Base-by-base conservation (phyloP, 331 rosid genomes). In the Quercus lobata region DNA sequence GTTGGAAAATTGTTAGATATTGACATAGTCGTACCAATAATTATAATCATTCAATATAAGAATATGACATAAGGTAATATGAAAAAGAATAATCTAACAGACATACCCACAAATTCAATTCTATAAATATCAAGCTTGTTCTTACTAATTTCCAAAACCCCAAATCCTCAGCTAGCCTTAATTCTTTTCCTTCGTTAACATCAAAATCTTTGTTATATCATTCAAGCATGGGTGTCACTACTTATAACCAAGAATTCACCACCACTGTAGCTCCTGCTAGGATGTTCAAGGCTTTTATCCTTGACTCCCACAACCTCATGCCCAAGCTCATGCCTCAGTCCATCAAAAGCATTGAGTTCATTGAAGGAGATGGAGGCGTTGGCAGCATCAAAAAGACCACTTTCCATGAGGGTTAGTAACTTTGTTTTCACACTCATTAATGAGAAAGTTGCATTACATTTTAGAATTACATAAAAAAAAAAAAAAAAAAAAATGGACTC, bases 321-420 rank as follows among this genome's bases (percentile, higher is more conserved):
- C 86, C 82, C 55, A 83, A 75, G 70, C 81, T 79, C 63, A 62
- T 83, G 83, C 81, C 86, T 29, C 75, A 62, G 37, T 83, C 81
- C 78, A 79, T 79, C 46, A 72, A 83, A 57, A 75, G 78, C 66
- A 75, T 83, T 57, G 72, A 83, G 7, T 61, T 83, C 72, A 53
- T 75, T 57, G 66, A 79, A 1, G 86, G 83, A 7, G 66, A 83
- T 1, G 86, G 83, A 8, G 81, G 86, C 41, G 75, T 16, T 22
- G 86, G 87, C 56, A 75, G 75, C 78, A 79, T 83, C 72, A 83
- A 71, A 61, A 74, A 79, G 76, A 71, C 66, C 78, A 83, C 71
- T 65, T 79, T 83, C 35, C 78, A 83, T 12, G 34, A 79, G 46
- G 83, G 81, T 83, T 56, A 4, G 22, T 4, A 17, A 24, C 14